A percentile compares a stretch with the other conserved stretches of the same genome.
Evolutionary conservation across 2,329 filamentous ascomycete genomes (phyloP).

Genomic region (Phoma sp.): DNA sequence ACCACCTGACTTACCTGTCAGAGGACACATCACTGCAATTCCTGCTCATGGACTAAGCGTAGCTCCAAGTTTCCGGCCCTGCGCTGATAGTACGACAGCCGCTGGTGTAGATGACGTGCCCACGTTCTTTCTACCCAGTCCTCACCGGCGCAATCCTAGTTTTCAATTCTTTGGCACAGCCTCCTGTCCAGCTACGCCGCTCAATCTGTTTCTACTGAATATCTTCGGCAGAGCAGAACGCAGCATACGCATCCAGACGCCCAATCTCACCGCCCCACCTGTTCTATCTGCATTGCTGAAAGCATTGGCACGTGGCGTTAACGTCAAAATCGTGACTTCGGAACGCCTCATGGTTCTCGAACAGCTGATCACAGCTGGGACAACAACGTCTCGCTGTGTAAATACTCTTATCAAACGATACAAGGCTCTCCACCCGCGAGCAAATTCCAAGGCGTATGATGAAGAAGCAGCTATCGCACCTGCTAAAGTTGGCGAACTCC

Average conservation of each 20-base stretch:
- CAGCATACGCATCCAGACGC: conserved; percentile 74
- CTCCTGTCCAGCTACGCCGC: conserved; percentile 67
- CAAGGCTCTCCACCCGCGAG: conserved; percentile 17
- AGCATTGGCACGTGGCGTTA: conserved; percentile 69
- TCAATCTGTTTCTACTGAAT: conserved; percentile 69
- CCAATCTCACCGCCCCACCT: conserved; percentile 74
- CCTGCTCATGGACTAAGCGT: no score
- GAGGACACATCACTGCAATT: no score
- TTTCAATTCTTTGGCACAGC: conserved; percentile 56
- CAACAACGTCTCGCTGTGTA: conserved; percentile 71
- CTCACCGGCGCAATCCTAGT: conserved; percentile 71
- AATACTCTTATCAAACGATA: conserved; percentile 64
- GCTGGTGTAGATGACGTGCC: no score
- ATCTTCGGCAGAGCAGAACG: conserved; percentile 64
- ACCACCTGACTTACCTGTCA: not conserved
- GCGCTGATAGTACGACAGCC: no score
- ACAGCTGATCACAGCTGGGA: conserved; percentile 80
- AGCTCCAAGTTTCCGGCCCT: no score
- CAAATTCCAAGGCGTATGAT: conserved; percentile 5
- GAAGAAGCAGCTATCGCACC: conserved; percentile 39
- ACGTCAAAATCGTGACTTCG: conserved; percentile 71
- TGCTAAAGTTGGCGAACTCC: conserved; percentile 55
- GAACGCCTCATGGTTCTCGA: conserved; percentile 76
- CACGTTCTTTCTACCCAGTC: conserved; percentile 74
- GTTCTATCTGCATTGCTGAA: conserved; percentile 66